Percentiles rank a stretch among this genome's conserved stretches.
phyloP scores from a whole-genome alignment of 495 filamentous ascomycete species.

The Lepraria neglecta region DNA sequence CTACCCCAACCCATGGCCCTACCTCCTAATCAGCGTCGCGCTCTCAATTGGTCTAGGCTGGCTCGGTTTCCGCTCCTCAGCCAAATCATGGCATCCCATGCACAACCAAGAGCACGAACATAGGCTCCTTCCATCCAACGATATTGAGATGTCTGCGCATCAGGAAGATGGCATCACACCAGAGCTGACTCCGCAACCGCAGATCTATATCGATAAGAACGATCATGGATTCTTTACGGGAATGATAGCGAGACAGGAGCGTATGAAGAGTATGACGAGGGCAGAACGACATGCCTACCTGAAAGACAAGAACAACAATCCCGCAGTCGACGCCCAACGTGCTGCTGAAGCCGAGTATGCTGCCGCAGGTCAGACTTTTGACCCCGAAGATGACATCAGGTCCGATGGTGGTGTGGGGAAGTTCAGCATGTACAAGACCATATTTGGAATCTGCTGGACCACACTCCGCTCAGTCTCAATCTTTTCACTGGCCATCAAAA shows the following conservation, averaged over 20 bases:
- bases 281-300: background rate
- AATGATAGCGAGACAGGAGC: background rate
- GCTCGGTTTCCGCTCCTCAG: background rate
- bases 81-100: constrained; percentile 1
- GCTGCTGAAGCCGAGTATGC: background rate
- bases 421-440: constrained; percentile 3
- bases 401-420: background rate
- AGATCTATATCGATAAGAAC: background rate
- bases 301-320: background rate
- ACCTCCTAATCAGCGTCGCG: constrained; percentile 3
- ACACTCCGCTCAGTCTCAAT: constrained; percentile 1
- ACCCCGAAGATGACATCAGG: background rate
- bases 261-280: background rate
- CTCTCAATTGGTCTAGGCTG: constrained; percentile 1
- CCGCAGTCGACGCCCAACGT: background rate
- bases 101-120: background rate
- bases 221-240: background rate
- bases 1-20: background rate
- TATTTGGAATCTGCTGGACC: background rate
- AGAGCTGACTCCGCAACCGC: background rate
- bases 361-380: background rate
- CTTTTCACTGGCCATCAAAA: background rate
- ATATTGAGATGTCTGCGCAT: background rate
- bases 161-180: background rate
- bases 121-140: background rate